Evolutionary conservation across 176 grass and related monocot species (phyloP), one percentile per base, ranked within the genome.

Genomic region (Triticum monococcum): DNA sequence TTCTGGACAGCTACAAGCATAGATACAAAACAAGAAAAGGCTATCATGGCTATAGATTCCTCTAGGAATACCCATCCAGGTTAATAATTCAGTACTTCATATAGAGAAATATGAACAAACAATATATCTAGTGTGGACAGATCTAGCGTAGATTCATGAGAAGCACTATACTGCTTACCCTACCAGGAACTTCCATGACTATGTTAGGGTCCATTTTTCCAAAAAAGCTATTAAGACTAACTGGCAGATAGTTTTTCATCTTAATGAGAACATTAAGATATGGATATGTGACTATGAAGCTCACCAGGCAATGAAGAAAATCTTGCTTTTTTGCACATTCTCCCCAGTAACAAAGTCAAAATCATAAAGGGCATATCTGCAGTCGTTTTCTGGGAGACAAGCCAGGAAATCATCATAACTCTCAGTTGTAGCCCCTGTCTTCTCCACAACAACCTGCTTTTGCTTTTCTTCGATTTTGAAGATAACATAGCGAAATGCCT

Each of bases 281-380:
- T 41, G 18, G 70, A 81, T 30, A 13, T 35, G 3, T 56, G 81
- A 64, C 30, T 28, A 73, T 56, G 64, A 90, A 24, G 1, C 86
- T 95, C 85, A 98, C 95, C 95, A 98, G 33, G 95, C 91, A 85
- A 98, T 93, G 90, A 98, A 98, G 77, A 98, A 98, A 74, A 98
- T 98, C 89, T 98, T 98, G 93, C 95, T 98, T 87, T 98, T 98
- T 86, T 95, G 95, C 72, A 94, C 94, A 59, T 98, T 98, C 63
- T 98, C 95, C 10, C 89, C 95, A 66, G 95, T 98, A 64, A 98
- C 95, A 48, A 98, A 98, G 88, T 98, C 95, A 66, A 98, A 98
- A 84, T 98, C 95, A 87, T 98, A 98, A 68, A 98, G 56, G 4
- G 95, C 95, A 71, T 95, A 98, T 90, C 95, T 92, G 81, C 95